A percentile compares a stretch with the other conserved stretches of the same genome.
Conservation (phyloP, 345 rosid species). For the Microthlaspi erraticum region DNA sequence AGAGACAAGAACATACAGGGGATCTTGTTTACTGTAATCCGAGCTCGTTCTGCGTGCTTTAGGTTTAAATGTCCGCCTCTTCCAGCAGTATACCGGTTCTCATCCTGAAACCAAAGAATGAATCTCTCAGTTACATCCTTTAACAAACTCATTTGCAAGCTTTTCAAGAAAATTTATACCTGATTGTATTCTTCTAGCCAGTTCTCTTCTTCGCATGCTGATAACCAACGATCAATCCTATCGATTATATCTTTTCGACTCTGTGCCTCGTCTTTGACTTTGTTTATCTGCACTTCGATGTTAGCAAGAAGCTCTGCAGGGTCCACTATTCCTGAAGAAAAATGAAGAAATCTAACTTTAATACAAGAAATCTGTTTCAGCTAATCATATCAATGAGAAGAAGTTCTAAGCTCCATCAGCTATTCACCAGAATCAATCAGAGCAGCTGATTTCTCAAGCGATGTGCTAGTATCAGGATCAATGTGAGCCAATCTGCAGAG, state of each 20-base stretch:
- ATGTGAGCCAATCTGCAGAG: constrained; percentile 77
- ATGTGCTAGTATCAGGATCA: constrained; percentile 77
- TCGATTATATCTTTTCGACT: constrained; percentile 94
- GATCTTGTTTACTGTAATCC: constrained; percentile 79
- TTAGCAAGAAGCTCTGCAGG: constrained; percentile 85
- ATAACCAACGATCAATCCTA: constrained; percentile 89
- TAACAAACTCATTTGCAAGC: not conserved
- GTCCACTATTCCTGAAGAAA: constrained; percentile 74
- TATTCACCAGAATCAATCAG: constrained; percentile 84
- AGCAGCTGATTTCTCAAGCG: constrained; percentile 85
- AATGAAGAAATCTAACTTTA: not conserved
- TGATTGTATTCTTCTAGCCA: constrained; percentile 95
- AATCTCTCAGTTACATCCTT: not conserved
- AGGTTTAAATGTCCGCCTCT: constrained; percentile 92
- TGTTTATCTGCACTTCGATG: constrained; percentile 77
- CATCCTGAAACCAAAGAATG: constrained; percentile 57
- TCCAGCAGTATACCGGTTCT: constrained; percentile 80
- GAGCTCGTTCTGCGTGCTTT: constrained; percentile 90
- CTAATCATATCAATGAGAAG: not conserved
- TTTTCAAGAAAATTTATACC: constrained; percentile 41
- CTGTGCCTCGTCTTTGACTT: constrained; percentile 74
- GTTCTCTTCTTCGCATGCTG: constrained; percentile 92
- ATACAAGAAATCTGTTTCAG: constrained; percentile 20
- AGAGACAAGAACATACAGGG: constrained; percentile 59
- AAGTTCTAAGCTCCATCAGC: not conserved